phyloP scores from a whole-genome alignment of 2,329 filamentous ascomycete genomes.

The Colletotrichum filicis region DNA sequence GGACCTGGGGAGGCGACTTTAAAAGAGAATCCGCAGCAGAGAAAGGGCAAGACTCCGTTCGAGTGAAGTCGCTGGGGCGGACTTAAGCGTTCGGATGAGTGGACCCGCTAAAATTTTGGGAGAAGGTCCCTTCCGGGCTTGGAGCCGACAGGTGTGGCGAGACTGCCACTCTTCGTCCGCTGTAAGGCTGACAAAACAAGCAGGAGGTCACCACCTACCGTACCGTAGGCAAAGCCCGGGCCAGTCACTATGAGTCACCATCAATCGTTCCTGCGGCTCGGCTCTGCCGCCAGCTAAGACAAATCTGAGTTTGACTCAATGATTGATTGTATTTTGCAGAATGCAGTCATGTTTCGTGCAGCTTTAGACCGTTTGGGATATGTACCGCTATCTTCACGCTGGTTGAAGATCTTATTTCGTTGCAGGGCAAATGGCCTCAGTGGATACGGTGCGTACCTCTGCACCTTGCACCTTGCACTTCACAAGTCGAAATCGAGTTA shows the following conservation, averaged over 20 bases:
- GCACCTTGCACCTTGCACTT: neutral
- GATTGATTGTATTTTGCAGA: neutral
- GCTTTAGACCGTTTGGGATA: neutral
- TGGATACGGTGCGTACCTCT: neutral
- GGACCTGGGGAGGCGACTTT: conserved; percentile 27
- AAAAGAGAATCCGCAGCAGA: neutral
- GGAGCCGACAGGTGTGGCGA: conserved; percentile 18
- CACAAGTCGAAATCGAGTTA: neutral
- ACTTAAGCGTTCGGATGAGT: conserved; percentile 17
- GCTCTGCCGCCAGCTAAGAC: neutral
- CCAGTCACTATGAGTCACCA: conserved; percentile 33
- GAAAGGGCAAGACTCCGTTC: neutral
- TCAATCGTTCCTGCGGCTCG: neutral
- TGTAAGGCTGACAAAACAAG: conserved; percentile 34
- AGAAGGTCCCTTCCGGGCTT: neutral
- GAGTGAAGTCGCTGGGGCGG: conserved; percentile 20
- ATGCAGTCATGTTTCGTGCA: conserved; percentile 4
- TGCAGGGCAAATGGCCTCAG: neutral
- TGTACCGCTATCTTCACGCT: neutral
- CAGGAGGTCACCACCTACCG: neutral
- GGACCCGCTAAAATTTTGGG: conserved; percentile 23
- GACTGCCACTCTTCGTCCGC: conserved; percentile 2
- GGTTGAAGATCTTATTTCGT: neutral
- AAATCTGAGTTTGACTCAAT: conserved; percentile 25
- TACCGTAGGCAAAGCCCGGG: neutral